Percentiles rank a stretch among this genome's conserved stretches.
Evolutionary conservation across 768 basidiomycete genomes (phyloP).

Genomic region (Phylloporus scabripes): DNA sequence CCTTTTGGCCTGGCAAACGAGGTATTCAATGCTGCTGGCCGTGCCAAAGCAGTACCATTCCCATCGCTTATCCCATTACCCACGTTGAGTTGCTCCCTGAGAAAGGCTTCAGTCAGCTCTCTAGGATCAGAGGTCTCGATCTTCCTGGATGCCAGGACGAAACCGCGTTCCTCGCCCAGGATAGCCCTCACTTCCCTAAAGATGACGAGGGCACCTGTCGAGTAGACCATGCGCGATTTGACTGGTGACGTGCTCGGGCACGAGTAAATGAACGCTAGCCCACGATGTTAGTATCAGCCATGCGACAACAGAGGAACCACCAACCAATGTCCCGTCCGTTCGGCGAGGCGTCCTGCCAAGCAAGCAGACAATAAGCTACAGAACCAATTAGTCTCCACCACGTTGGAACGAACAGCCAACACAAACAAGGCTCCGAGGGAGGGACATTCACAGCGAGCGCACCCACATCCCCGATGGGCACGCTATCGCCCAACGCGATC

Average conservation of each 20-base stretch:
- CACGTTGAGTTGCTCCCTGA: slow-evolving; percentile 54
- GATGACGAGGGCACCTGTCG: slow-evolving; percentile 56
- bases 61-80: slow-evolving; percentile 5
- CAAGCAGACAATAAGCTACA: slow-evolving; percentile 57
- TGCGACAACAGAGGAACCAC: slow-evolving; percentile 13
- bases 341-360: slow-evolving; percentile 50
- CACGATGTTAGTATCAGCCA: slow-evolving; percentile 2
- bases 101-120: slow-evolving; percentile 61
- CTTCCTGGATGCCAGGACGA: slow-evolving; percentile 49
- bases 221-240: slow-evolving; percentile 87
- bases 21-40: slow-evolving; percentile 29
- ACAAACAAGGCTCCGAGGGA: slow-evolving; percentile 49
- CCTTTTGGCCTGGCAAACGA: slow-evolving; percentile 68
- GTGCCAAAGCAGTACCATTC: slow-evolving; percentile 7
- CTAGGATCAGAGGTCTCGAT: slow-evolving; percentile 78
- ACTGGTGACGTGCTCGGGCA: slow-evolving; percentile 80
- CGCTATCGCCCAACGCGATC: slow-evolving; percentile 44
- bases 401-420: background rate
- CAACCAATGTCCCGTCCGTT: slow-evolving; percentile 56
- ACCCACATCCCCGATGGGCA: slow-evolving; percentile 37
- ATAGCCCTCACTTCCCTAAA: slow-evolving; percentile 53
- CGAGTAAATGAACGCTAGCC: slow-evolving; percentile 82
- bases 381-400: background rate
- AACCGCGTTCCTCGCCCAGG: slow-evolving; percentile 39
- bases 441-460: slow-evolving; percentile 49